Conservation (phyloP, 2,329 filamentous ascomycete species). For the Trichoderma sp. region DNA sequence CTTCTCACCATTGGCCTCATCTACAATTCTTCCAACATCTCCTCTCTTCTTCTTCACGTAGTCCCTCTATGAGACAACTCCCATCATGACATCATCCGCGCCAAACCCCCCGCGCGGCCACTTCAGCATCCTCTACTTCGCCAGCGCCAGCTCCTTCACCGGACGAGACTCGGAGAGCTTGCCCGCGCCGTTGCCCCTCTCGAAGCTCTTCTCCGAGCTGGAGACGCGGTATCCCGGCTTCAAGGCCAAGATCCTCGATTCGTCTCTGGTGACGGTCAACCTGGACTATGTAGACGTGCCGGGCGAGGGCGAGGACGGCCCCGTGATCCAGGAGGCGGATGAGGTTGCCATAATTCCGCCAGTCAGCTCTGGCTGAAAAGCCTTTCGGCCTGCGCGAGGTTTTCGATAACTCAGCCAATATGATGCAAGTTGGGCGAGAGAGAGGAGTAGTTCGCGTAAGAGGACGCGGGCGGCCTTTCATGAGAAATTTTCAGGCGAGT, state of each 20-base stretch:
- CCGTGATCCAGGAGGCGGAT: constrained; percentile 69
- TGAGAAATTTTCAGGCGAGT: not conserved
- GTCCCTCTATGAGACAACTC: not conserved
- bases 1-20: too few species aligned
- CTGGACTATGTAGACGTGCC: constrained; percentile 76
- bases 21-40: not conserved
- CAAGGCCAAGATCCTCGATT: constrained; percentile 65
- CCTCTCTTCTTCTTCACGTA: constrained; percentile 4
- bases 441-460: not conserved
- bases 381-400: not conserved
- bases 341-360: constrained; percentile 88
- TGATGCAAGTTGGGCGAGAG: not conserved
- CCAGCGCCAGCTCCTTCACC: constrained; percentile 71
- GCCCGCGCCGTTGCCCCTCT: constrained; percentile 65
- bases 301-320: constrained; percentile 40
- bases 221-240: constrained; percentile 74
- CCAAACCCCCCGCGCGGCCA: constrained; percentile 60
- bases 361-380: constrained; percentile 76
- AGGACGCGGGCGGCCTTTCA: not conserved
- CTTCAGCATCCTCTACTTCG: constrained; percentile 83
- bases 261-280: constrained; percentile 78
- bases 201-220: constrained; percentile 65
- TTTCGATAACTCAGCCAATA: not conserved
- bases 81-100: constrained; percentile 41
- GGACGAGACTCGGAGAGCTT: constrained; percentile 67